Evolutionary conservation across 495 filamentous ascomycete species (phyloP).

Genomic region (Lasiosphaeris hirsuta): DNA sequence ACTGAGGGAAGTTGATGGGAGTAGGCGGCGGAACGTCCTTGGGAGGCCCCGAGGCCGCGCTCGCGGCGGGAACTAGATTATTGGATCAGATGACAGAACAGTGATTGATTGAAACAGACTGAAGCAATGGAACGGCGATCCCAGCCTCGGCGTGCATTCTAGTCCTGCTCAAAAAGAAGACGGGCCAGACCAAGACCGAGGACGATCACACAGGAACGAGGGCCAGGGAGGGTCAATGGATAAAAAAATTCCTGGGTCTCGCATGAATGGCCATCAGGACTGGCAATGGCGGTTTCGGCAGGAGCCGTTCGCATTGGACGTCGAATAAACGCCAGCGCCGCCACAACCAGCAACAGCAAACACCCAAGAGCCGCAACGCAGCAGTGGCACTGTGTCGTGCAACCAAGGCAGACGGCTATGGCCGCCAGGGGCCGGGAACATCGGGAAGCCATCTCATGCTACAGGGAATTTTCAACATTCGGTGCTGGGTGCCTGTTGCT

Average conservation of each 20-base stretch:
- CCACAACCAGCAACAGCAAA: not conserved
- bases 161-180: not conserved
- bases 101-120: constrained; percentile 6
- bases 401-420: not conserved
- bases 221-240: not conserved
- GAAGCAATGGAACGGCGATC: not conserved
- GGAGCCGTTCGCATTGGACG: not conserved
- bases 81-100: constrained; percentile 19
- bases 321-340: not conserved
- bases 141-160: not conserved
- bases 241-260: not conserved
- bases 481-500: no score
- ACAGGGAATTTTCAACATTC: not conserved
- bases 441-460: not conserved
- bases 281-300: not conserved
- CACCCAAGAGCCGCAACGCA: no score
- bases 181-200: constrained; percentile 12
- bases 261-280: not conserved
- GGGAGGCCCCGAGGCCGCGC: constrained; percentile 31
- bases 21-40: constrained; percentile 51
- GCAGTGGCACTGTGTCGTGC: not conserved
- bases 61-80: constrained; percentile 31
- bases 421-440: not conserved
- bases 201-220: constrained; percentile 23
- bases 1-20: constrained; percentile 49